These are phyloP conservation scores for Globisporangium middletonii DNA, from an alignment of 352 stramenopile species.

Conservation along the genomic window DNA sequence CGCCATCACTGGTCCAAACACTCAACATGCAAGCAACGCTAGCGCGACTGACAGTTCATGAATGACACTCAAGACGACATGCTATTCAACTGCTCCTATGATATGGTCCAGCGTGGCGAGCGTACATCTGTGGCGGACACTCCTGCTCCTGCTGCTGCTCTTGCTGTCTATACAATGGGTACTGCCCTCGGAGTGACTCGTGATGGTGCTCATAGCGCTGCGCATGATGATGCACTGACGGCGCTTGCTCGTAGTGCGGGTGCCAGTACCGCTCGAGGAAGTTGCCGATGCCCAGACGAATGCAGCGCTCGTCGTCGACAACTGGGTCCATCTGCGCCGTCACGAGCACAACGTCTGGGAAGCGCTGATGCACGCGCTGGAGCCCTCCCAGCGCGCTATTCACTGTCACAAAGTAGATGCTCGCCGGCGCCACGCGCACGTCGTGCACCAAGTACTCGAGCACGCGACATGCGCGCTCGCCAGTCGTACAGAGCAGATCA, in stretches of 20 bases:
- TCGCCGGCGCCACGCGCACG: conserved; percentile 16
- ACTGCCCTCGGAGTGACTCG: not conserved
- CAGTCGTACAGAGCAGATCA: conserved; percentile 37
- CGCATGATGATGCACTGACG: not conserved
- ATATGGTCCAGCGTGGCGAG: not conserved
- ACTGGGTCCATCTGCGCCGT: conserved; percentile 39
- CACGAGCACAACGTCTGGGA: conserved; percentile 40
- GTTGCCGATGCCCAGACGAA: conserved; percentile 30
- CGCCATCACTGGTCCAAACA: too few relatives aligned
- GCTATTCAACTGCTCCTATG: too few relatives aligned
- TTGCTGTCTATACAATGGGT: too few relatives aligned
- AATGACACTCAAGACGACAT: too few relatives aligned
- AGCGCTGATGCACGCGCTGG: conserved; percentile 31
- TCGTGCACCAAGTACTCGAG: conserved; percentile 32
- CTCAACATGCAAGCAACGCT: too few relatives aligned
- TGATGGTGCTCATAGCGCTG: conserved; percentile 4
- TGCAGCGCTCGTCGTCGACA: conserved; percentile 27
- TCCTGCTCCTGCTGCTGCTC: not conserved
- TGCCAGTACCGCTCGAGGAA: conserved; percentile 40
- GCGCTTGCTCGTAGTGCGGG: conserved; percentile 6
- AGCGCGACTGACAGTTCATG: too few relatives aligned
- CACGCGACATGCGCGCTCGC: conserved; percentile 26
- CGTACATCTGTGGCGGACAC: not conserved
- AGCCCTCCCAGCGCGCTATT: conserved; percentile 37
- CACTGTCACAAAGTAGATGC: conserved; percentile 55